Base-by-base conservation (phyloP, 441 rosid genomes). In the Jatropha podagrica region DNA sequence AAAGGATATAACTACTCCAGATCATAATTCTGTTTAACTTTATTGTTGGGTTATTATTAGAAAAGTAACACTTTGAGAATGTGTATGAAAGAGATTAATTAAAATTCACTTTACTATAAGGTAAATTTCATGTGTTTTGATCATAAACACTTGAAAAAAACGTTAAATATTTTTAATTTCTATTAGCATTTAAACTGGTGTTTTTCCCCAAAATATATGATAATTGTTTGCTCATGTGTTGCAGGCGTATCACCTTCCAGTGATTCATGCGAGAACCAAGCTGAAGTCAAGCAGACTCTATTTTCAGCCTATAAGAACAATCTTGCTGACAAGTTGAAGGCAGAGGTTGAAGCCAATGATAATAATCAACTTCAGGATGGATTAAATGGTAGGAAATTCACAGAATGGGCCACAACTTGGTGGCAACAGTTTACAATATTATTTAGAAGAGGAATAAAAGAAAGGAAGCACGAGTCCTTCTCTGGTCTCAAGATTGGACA, bases 361-460 rank as follows among this genome's bases (percentile, higher is more conserved):
- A 77, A 13, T 15, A 3, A 69, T 44, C 20, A 71, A 15, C 27
- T 68, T 42, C 68, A 65, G n/a, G 84, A 82, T 42, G 70, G 49
- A 54, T 18, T 11, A 40, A 72, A 54, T 58, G 83, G 77, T 40
- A 72, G 81, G 81, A 74, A 82, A 26, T 52, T 56, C 54, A 73
- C 5, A 26, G 41, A 67, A 20, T 86, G 92, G 90, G 65, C 81
- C 6, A 87, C 87, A 11, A 86, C 82, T 26, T 90, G 94, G 92
- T 81, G 83, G 87, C 91, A 90, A 76, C 88, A 90, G 55, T 87
- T 87, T 62, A 69, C 64, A 7, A 83, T 84, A 55, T 76, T 90
- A 78, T 51, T 85, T 4, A 65, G 52, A 60, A 85, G 92, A 76
- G 90, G 88, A 26, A 17, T 90, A 14, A 87, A 84, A 70, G 87